Base-by-base conservation (phyloP, 1,139 yeast species). In the Hyphopichia pseudoburtonii region DNA sequence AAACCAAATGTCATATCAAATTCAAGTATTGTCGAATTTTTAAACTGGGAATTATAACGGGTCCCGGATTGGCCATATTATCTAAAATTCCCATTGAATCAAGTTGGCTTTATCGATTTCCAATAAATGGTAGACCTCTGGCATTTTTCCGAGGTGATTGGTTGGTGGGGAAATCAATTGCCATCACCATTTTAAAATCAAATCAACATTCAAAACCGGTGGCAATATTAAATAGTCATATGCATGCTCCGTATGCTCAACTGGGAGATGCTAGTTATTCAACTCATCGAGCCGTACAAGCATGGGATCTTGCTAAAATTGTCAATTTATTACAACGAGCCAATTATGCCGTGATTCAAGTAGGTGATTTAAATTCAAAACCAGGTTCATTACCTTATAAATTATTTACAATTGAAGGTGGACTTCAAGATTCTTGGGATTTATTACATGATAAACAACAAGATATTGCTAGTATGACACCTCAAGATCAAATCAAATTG, bases 141-240 rank as follows among this genome's bases (percentile, higher is more conserved):
- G 98, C 98, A 1, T 83, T 94, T 45, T 85, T 78, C 64, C 66
- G 97, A 42, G 99, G 99, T 21, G 99, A 92, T 59, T 92, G 97
- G 96, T 87, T 78, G 48, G 99, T 94, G 17, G 99, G 99, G 3
- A 92, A 92, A 57, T 77, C 94, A 17, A 77, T 89, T 16, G 86
- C 95, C 0, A 81, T 89, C 2, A 86, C 95, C 0, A 62, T 83
- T 11, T 66, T 90, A 32, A 65, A 67, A 37, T 52, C 63, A 2
- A 70, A 72, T 12, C n/a, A n/a, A n/a, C n/a, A n/a, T n/a, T 57
- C 69, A 3, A 61, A 72, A 15, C 87, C 83, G 12, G 65, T 92
- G 33, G 97, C 95, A 11, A 61, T 94, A 7, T 66, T 92, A 52
- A 90, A 90, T 54, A 83, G 95, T 14, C 99, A 92, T 56, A 84